phyloP scores from a whole-genome alignment of 768 basidiomycete genomes.

The Tulasnella sp. region DNA sequence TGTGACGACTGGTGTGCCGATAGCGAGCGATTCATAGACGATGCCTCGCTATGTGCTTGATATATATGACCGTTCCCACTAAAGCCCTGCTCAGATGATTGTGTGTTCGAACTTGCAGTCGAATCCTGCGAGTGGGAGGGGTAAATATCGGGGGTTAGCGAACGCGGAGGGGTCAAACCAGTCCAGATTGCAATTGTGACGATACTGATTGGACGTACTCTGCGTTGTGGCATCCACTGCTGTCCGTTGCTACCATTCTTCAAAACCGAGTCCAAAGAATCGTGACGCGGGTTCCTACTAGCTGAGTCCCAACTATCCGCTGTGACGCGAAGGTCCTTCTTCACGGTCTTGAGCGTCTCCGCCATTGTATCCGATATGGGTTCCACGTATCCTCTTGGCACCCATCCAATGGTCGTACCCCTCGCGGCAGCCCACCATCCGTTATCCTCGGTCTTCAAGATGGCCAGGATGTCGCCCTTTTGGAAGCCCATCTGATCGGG shows the following conservation, averaged over 20 bases:
- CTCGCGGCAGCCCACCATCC: constrained; percentile 11
- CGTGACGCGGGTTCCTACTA: not conserved
- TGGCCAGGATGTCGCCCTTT: constrained; percentile 13
- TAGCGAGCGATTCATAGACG: too few relatives aligned
- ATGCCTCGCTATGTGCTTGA: too few relatives aligned
- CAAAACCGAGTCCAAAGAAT: too few relatives aligned
- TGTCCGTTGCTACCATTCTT: not conserved
- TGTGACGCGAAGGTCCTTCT: not conserved
- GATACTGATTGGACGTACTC: not conserved
- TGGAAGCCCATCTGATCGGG: constrained; percentile 5
- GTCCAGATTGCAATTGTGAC: constrained; percentile 7
- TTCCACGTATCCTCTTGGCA: constrained; percentile 8
- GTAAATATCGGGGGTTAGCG: not conserved
- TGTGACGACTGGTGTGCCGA: too few relatives aligned
- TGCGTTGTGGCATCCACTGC: not conserved
- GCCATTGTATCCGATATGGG: constrained; percentile 12
- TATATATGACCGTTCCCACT: not conserved
- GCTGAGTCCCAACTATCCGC: constrained; percentile 6
- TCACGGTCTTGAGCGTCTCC: not conserved
- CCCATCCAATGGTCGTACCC: constrained; percentile 5
- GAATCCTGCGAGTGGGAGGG: not conserved
- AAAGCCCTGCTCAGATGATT: not conserved
- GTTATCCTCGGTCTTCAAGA: constrained; percentile 10
- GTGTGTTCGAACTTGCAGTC: not conserved
- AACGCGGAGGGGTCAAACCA: too few relatives aligned